These are phyloP conservation scores for Lophium mytilinum DNA, from an alignment of 495 filamentous ascomycete species.

Conservation along the genomic window DNA sequence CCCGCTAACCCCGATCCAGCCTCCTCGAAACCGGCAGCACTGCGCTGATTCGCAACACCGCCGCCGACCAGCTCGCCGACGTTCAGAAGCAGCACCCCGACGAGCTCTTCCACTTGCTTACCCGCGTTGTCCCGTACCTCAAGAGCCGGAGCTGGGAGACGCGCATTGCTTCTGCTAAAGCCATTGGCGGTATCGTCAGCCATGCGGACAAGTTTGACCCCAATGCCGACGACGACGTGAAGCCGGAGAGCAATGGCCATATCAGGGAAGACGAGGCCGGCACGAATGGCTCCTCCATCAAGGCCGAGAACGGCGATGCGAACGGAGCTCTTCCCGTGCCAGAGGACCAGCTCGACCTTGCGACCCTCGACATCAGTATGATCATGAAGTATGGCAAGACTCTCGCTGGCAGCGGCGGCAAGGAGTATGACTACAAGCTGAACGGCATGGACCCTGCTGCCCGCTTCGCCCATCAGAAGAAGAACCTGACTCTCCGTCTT, in stretches of 20 bases:
- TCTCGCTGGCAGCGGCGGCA: conserved; percentile 71
- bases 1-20: conserved; percentile 43
- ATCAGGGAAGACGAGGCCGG: conserved; percentile 1
- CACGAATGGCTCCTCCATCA: conserved; percentile 16
- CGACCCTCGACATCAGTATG: conserved; percentile 64
- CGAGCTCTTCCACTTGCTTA: conserved; percentile 93
- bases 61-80: conserved; percentile 91
- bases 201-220: conserved; percentile 85
- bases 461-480: conserved; percentile 79
- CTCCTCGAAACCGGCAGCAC: conserved; percentile 95
- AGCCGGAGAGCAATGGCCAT: conserved; percentile 18
- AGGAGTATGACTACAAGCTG: conserved; percentile 74
- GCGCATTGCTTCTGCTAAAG: conserved; percentile 79
- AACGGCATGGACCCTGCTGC: conserved; percentile 71
- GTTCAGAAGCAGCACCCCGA: conserved; percentile 96
- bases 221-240: conserved; percentile 54
- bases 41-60: conserved; percentile 86
- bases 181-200: conserved; percentile 83
- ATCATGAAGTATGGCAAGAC: conserved; percentile 75
- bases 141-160: conserved; percentile 94
- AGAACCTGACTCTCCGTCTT: conserved; percentile 70
- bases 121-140: conserved; percentile 87
- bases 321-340: conserved; percentile 25
- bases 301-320: conserved; percentile 32
- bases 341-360: conserved; percentile 60